Conservation (phyloP, 2,329 filamentous ascomycete species). For the Scedosporium boydii region DNA sequence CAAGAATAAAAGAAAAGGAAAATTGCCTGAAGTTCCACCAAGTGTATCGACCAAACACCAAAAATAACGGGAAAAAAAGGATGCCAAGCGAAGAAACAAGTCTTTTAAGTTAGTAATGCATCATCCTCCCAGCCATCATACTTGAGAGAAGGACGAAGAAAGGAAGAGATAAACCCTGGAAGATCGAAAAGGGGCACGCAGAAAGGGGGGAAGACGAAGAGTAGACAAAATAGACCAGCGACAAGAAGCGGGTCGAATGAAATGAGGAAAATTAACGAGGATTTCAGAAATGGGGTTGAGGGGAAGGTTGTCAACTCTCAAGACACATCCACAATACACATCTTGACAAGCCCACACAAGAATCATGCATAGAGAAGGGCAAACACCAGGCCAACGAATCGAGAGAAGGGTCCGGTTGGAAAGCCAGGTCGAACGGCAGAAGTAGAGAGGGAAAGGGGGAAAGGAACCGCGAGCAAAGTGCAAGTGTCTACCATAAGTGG, state of each 20-base stretch:
- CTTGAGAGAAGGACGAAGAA: conserved; percentile 3
- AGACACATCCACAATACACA: no score
- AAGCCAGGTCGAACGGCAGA: no score
- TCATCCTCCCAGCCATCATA: conserved; percentile 1
- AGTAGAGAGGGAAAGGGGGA: no score
- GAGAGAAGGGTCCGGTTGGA: no score
- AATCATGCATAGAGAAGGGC: no score
- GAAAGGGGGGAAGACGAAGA: background rate
- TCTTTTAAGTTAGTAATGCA: conserved; percentile 14
- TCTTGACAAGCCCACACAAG: no score
- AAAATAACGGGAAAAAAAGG: conserved; percentile 6
- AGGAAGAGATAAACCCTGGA: background rate
- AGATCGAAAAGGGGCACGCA: background rate
- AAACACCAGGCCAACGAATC: no score
- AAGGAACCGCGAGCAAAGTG: no score
- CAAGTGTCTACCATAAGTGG: background rate
- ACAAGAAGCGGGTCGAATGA: no score
- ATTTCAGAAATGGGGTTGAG: no score
- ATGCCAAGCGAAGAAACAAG: conserved; percentile 15
- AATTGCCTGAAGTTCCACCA: background rate
- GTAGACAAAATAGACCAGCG: background rate
- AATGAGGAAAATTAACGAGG: no score
- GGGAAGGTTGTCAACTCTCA: no score
- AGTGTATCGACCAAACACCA: conserved; percentile 2
- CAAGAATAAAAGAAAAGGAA: background rate